Base-by-base conservation (phyloP, 345 rosid genomes). In the Citrus mangshanensis region DNA sequence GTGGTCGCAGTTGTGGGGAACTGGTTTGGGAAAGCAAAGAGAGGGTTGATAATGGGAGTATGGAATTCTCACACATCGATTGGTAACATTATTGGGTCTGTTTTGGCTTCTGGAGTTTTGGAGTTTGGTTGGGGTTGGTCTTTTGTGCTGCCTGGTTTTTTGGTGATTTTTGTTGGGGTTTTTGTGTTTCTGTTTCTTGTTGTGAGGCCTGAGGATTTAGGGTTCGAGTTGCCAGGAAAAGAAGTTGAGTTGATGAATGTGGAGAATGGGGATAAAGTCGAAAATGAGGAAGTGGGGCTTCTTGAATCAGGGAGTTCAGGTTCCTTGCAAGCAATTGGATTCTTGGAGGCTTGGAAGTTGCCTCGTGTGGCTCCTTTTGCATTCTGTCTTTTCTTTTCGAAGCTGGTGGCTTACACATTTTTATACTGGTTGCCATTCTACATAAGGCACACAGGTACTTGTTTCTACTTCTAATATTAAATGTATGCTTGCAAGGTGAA, bases 71-170 rank as follows among this genome's bases (percentile, higher is more conserved):
- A 95, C 78, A 93, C 98, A 6, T 94, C 97, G 0, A 83, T 94
- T 7, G 99, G 98, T 19, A 95, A 95, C 62, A 90, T 95, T 62
- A 69, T 93, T 49, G 97, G 99, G 1, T 94, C 98, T 2, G 90
- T 94, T 70, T 58, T 89, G 35, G 96, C 98, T 24, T 90, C 98
- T 6, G 89, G 88, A 2, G 91, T 88, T 46, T 85, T 96, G 82
- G 97, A 91, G 79, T 89, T 80, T 42, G 98, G 99, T 10, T 96
- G 99, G 99, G 99, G 99, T 16, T 96, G 99, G 99, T 92, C 99
- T 6, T 96, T 96, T 82, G 81, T 86, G 55, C 78, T 92, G 81
- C 97, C 98, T 5, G 98, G 97, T 25, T 10, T 84, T 80, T 65
- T 93, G 81, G 87, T 93, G 71, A 90, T 93, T 60, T 73, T 90